Conservation (phyloP, 2,329 filamentous ascomycete genomes). For the Penicillium sp. region DNA sequence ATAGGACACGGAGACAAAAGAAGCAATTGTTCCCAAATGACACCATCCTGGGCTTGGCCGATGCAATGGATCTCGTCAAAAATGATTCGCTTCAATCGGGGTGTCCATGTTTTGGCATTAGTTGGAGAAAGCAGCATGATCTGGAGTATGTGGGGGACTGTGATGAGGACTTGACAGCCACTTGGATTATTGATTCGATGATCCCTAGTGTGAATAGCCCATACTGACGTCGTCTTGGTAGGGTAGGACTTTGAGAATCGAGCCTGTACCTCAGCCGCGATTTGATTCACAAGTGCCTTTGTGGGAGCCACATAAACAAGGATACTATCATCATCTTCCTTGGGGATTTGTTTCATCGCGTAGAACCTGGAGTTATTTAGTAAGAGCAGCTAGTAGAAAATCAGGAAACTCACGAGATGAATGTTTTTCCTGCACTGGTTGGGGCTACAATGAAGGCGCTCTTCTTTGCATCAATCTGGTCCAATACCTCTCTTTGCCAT, state of each 20-base stretch:
- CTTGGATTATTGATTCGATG: slow-evolving; percentile 71
- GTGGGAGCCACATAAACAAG: slow-evolving; percentile 79
- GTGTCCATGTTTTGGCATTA: slow-evolving; percentile 67
- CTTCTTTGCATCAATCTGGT: slow-evolving; percentile 68
- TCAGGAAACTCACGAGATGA: slow-evolving; percentile 56
- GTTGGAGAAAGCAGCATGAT: slow-evolving; percentile 70
- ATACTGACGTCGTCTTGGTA: slow-evolving; percentile 60
- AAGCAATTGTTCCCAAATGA: slow-evolving; percentile 76
- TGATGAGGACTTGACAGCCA: slow-evolving; percentile 73
- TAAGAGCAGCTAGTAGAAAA: neutral
- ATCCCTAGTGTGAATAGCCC: slow-evolving; percentile 76
- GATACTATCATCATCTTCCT: slow-evolving; percentile 66
- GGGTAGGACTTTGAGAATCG: slow-evolving; percentile 67
- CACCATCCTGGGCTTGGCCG: slow-evolving; percentile 70
- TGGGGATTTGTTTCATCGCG: slow-evolving; percentile 73
- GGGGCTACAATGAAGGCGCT: slow-evolving; percentile 75
- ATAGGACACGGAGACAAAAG: slow-evolving; percentile 74
- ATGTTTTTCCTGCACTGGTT: slow-evolving; percentile 78
- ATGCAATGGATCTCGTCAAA: slow-evolving; percentile 84
- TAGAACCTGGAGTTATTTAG: slow-evolving; percentile 57
- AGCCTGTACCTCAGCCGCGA: slow-evolving; percentile 74
- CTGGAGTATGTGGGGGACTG: slow-evolving; percentile 74
- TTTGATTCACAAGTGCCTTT: slow-evolving; percentile 80
- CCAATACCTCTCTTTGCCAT: slow-evolving; percentile 73
- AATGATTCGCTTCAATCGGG: slow-evolving; percentile 70